phyloP scores from a whole-genome alignment of 805 yeast genomes.

The Ogataea chonburiensis region DNA sequence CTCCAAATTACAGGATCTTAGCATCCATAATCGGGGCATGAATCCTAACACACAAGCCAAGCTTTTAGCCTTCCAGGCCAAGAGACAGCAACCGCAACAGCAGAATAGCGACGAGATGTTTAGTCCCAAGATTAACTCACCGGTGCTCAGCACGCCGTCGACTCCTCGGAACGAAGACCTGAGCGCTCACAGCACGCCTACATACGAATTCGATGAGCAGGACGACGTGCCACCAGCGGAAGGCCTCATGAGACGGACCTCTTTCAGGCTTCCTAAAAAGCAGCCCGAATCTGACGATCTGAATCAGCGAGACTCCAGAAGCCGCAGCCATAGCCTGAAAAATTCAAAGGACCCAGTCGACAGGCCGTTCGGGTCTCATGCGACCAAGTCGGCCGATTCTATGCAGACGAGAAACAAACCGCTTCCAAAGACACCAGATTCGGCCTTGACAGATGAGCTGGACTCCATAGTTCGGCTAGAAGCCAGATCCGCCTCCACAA shows the following conservation, averaged over 20 bases:
- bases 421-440: slow-evolving; percentile 4
- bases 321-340: slow-evolving; percentile 19
- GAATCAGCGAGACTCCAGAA: slow-evolving; percentile 38
- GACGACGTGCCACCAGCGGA: slow-evolving; percentile 9
- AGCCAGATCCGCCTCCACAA: background rate
- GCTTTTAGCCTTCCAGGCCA: slow-evolving; percentile 81
- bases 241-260: slow-evolving; percentile 25
- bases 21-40: slow-evolving; percentile 37
- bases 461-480: slow-evolving; percentile 8
- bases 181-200: slow-evolving; percentile 21
- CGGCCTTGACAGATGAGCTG: slow-evolving; percentile 3
- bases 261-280: slow-evolving; percentile 26
- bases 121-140: slow-evolving; percentile 8
- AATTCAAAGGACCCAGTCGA: slow-evolving; percentile 6
- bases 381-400: slow-evolving; percentile 8
- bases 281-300: slow-evolving; percentile 28
- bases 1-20: slow-evolving; percentile 23
- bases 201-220: slow-evolving; percentile 13
- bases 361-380: slow-evolving; percentile 11
- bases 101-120: slow-evolving; percentile 12
- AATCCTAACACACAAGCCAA: slow-evolving; percentile 85
- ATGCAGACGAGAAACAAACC: slow-evolving; percentile 3
- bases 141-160: slow-evolving; percentile 18
- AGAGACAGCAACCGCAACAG: slow-evolving; percentile 48
- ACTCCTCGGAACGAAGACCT: slow-evolving; percentile 21